These are phyloP conservation scores for Letharia lupina DNA, from an alignment of 495 filamentous ascomycete species.

Conservation along the genomic window DNA sequence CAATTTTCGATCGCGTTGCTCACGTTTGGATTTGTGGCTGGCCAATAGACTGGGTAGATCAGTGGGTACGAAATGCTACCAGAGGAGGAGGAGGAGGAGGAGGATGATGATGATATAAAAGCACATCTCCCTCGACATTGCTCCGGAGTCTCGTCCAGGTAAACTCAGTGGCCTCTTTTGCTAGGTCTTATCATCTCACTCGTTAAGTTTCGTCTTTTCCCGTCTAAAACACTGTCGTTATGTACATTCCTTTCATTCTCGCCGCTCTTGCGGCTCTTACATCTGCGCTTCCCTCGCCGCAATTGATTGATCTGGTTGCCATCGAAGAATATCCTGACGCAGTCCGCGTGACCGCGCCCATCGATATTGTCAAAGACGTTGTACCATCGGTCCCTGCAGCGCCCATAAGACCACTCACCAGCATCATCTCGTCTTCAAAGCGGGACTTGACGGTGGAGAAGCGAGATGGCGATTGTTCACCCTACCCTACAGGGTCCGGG, in stretches of 20 bases:
- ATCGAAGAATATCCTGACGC: not conserved
- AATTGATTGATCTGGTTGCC: not conserved
- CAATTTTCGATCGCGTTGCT: not conserved
- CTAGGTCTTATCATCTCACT: not conserved
- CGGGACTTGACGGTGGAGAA: not conserved
- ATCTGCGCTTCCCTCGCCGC: not conserved
- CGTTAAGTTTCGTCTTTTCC: not conserved
- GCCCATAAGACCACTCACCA: not conserved
- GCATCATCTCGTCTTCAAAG: not conserved
- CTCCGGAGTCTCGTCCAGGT: not conserved
- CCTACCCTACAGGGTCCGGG: not conserved
- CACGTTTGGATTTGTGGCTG: not conserved
- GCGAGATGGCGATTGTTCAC: slow-evolving; percentile 1
- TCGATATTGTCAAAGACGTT: not conserved
- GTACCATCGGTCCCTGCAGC: not conserved
- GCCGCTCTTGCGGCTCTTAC: not conserved
- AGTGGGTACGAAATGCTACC: not conserved
- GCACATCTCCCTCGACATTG: not conserved
- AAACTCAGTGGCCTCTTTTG: not conserved
- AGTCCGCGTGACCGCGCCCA: not conserved
- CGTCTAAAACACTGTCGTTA: not conserved
- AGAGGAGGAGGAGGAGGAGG: not conserved
- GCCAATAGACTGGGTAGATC: not conserved
- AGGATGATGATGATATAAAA: not conserved
- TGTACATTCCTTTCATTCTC: not conserved